A percentile compares a stretch with the other conserved stretches of the same genome.
Evolutionary conservation across 1,139 yeast species (phyloP).

Genomic region (Saccharomyces hybrid): DNA sequence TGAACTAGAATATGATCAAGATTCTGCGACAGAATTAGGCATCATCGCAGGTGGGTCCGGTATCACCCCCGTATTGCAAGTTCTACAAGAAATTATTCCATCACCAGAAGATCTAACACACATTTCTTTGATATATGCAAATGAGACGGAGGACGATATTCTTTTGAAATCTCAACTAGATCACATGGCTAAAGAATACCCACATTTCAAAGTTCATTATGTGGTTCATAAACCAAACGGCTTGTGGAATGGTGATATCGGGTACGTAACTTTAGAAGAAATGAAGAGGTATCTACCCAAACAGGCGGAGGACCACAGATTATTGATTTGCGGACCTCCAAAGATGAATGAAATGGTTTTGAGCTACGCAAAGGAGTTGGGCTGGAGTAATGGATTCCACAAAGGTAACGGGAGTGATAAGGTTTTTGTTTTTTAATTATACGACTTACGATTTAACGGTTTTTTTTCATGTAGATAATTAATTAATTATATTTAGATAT

Average conservation of each 20-base stretch:
- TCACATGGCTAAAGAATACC: conserved; percentile 54
- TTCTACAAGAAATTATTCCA: conserved; percentile 49
- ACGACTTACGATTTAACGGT: neutral
- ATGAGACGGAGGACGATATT: conserved; percentile 66
- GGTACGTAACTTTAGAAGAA: conserved; percentile 53
- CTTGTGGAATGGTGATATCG: conserved; percentile 52
- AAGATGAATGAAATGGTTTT: no score
- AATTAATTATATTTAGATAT: neutral
- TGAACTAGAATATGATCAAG: conserved; percentile 50
- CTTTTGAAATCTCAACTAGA: conserved; percentile 62
- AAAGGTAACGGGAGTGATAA: conserved; percentile 51
- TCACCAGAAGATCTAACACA: conserved; percentile 57
- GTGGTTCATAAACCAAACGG: conserved; percentile 35
- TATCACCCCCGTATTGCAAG: conserved; percentile 70
- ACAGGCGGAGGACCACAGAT: conserved; percentile 42
- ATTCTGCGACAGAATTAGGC: conserved; percentile 54
- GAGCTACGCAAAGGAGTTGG: no score
- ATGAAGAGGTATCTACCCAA: conserved; percentile 45
- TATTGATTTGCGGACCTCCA: conserved; percentile 17
- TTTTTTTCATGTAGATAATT: neutral
- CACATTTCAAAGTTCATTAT: conserved; percentile 50
- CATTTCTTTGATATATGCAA: conserved; percentile 56
- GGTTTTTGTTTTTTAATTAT: conserved; percentile 53
- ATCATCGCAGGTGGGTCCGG: conserved; percentile 82
- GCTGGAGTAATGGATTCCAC: conserved; percentile 35